Conservation (phyloP, 75 land plant genomes). For the Picea glauca region DNA sequence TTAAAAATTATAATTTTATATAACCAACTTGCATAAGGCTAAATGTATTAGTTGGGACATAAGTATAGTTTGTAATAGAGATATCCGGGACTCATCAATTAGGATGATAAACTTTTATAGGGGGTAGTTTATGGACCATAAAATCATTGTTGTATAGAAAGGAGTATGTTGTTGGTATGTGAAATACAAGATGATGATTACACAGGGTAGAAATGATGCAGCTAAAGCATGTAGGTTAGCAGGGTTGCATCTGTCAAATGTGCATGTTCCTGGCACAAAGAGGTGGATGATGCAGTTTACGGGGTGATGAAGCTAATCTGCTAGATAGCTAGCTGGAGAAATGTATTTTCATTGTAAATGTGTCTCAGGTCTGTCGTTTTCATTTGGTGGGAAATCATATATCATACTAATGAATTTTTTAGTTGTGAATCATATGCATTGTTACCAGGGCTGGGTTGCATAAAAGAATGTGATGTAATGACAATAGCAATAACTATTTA, state of each 20-base stretch:
- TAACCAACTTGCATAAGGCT: background rate
- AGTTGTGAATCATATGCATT: background rate
- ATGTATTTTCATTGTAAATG: background rate
- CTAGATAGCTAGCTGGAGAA: background rate
- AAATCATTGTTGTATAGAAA: background rate
- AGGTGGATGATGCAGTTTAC: background rate
- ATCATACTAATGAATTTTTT: no score
- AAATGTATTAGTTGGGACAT: background rate
- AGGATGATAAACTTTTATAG: no score
- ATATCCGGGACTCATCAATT: no score
- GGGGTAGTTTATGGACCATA: background rate
- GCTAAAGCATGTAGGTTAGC: background rate
- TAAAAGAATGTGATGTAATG: background rate
- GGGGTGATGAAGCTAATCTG: background rate
- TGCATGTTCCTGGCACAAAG: background rate
- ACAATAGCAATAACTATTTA: constrained; percentile 14
- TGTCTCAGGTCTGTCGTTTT: background rate
- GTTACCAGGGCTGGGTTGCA: background rate
- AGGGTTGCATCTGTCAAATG: background rate
- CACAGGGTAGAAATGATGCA: no score
- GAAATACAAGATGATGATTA: no score
- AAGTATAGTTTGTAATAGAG: no score
- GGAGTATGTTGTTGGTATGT: background rate
- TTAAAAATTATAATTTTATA: background rate
- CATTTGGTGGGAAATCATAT: background rate